Base-by-base conservation (phyloP, 2,329 filamentous ascomycete genomes). In the Ophiostoma angusticollis region DNA sequence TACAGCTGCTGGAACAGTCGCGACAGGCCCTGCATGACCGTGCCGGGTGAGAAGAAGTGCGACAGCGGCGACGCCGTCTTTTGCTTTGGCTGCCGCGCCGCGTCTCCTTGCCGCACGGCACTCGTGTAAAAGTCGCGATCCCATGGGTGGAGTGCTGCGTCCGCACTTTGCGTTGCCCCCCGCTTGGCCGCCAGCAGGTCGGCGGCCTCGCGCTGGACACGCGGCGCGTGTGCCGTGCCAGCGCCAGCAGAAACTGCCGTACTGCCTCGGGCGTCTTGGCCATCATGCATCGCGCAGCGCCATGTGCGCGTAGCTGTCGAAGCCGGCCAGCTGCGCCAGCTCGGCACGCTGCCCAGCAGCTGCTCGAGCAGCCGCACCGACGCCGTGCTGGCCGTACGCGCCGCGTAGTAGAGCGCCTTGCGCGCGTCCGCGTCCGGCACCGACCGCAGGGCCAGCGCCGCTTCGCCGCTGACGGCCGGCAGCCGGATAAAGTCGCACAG, bases 201-300 rank as follows among this genome's bases (percentile, higher is more conserved):
- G 16, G 55, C 57, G 54, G 68, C 43, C 39, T 59, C 58, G 37
- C 50, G 43, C 41, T 41, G 39, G 6, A 54, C 57, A 5, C 48
- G 41, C n/a, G 74, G 70, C 7, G 70, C 70, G 53, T 96, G 56
- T 83, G 84, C 30, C 74, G 66, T 21, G 80, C 72, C 36, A 98
- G 64, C 0, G 86, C 82, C 37, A 76, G 68, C 18, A 98, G 64
- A 53, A 98, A 98, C 39, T 84, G 74, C 42, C 78, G 76, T 6
- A 96, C 91, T 1, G 87, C 84, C 51, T 86, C 80, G 1, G 91
- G 91, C 2, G 78, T 80, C 58, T 85, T 84, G 41, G 91, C 89
- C 91, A 98, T 96, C 84, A 96, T 96, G 58, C 93, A 55, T 96
- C 89, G 46, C 81, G 78, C 30, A 98, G 66, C 1, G 84, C 78